Base-by-base conservation (phyloP, 2,329 filamentous ascomycete species). In the Penicillium aurantiogriseum region DNA sequence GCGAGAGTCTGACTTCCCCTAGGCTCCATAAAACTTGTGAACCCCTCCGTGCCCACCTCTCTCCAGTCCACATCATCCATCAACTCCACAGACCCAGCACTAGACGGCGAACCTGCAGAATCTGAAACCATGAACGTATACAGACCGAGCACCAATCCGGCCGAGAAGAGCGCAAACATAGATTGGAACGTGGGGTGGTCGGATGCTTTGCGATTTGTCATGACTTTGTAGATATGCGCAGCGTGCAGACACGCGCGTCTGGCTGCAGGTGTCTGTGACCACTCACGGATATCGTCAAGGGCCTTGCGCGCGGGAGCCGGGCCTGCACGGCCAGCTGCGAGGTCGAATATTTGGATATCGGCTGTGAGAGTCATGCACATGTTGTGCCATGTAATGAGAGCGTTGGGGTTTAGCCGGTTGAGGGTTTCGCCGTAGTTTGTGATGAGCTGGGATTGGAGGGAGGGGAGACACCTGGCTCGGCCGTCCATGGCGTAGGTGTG, bases 141-240 rank as follows among this genome's bases (percentile, higher is more conserved):
- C 11, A 33, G 31, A 33, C 31, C 31, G 11, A 33, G 31, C 11
- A 33, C 31, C 4, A 33, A 33, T 13, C 31, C 31, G 31, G 31
- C 31, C 11, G 78, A 77, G 66, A 83, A 83, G 0, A 83, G 70
- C 0, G 79, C 77, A 7, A 79, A 75, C 2, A 80, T 76, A 8
- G 78, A 79, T 59, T 82, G 80, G 25, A 82, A 80, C 42, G 78
- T 81, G 27, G 80, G 78, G 29, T 80, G 78, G 51, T 83, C 81
- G 0, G 79, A 81, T 2, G 81, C 79, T 61, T 81, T 80, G 45
- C 81, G 77, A 56, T 82, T 80, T 19, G 75, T 76, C 63, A 83
- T 78, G 9, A 79, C 65, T 58, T 79, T 81, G 67, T 79, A 83
- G 7, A 79, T 81, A 45, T 83, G 80, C 0, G 80, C 80, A 5